phyloP scores from a whole-genome alignment of 345 rosid genomes.

The Erucastrum elatum region DNA sequence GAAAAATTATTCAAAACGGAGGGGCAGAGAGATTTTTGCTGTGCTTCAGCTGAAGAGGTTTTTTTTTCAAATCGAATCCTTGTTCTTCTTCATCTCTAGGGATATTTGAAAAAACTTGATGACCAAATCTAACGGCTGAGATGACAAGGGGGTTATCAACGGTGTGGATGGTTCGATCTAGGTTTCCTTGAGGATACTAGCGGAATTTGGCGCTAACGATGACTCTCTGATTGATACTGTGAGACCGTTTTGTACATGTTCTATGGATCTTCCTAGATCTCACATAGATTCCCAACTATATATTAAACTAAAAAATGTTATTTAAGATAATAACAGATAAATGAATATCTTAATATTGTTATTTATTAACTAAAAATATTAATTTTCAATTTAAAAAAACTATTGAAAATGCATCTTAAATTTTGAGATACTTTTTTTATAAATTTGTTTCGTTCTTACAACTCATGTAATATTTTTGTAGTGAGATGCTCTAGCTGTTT shows the following conservation, averaged over 20 bases:
- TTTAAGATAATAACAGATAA: not conserved
- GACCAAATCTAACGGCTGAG: constrained; percentile 36
- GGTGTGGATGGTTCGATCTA: constrained; percentile 30
- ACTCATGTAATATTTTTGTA: not conserved
- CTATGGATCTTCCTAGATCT: not conserved
- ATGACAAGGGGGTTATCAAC: constrained; percentile 14
- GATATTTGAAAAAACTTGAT: constrained; percentile 43
- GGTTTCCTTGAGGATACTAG: constrained; percentile 28
- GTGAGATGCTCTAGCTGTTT: not conserved
- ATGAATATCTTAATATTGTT: not conserved
- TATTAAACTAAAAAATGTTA: not conserved
- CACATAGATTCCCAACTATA: not conserved
- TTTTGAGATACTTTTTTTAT: not conserved
- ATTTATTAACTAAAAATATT: not conserved
- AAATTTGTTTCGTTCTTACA: not conserved
- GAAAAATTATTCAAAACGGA: not conserved
- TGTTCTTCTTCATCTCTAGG: constrained; percentile 36
- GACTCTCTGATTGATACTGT: not conserved
- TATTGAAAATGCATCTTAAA: not conserved
- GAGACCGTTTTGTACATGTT: not conserved
- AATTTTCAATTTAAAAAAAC: not conserved
- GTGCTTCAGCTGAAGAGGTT: not conserved
- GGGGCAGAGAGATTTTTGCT: not conserved
- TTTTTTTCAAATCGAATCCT: not conserved
- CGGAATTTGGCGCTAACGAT: constrained; percentile 57